Evolutionary conservation across 2,329 filamentous ascomycete genomes (phyloP), one percentile per base, ranked within the genome.

Genomic region (Chaetomium sp.): DNA sequence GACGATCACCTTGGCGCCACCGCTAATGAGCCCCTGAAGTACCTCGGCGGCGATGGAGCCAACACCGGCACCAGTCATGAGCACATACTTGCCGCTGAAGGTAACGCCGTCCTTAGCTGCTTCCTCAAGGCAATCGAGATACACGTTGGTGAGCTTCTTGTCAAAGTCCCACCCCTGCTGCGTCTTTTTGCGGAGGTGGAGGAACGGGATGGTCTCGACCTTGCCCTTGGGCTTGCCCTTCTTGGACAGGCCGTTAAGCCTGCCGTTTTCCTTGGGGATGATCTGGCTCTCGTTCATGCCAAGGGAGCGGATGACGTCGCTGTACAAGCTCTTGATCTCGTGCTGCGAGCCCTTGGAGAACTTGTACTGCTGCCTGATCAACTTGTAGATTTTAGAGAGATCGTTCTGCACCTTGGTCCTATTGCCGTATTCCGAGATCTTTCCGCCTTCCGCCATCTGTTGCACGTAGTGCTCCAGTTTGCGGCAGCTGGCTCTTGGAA

Each of bases 211-310:
- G 21, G 95, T 97, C 82, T 98, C 94, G 64, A 96, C 89, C 83
- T 97, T 97, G 78, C 93, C 93, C 83, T 95, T 96, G 73, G 83
- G 81, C 75, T 84, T 85, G 65, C 82, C 68, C 78, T 87, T 87
- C 74, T 85, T 82, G 68, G 76, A 74, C 1, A 77, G 68, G 55
- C 78, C 78, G 65, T 77, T 81, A 23, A 78, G 74, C 78, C 91
- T 92, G 74, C 87, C 87, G 70, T 89, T 90, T 74, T 97, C 93
- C 75, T 90, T 91, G 45, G 93, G 91, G 70, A 99, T 90, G 73
- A 99, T 98, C 76, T 98, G 94, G 75, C 90, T 93, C 80, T 99
- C 94, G 74, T 97, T 99, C 95, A 99, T 99, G 65, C 91, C 90
- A 45, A 99, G 83, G 21, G 95, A 96, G 70, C 94, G 92, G 70